Evolutionary conservation across 192 early-diverging fungal genomes (phyloP).

Genomic region (Spizellomyces sp.): DNA sequence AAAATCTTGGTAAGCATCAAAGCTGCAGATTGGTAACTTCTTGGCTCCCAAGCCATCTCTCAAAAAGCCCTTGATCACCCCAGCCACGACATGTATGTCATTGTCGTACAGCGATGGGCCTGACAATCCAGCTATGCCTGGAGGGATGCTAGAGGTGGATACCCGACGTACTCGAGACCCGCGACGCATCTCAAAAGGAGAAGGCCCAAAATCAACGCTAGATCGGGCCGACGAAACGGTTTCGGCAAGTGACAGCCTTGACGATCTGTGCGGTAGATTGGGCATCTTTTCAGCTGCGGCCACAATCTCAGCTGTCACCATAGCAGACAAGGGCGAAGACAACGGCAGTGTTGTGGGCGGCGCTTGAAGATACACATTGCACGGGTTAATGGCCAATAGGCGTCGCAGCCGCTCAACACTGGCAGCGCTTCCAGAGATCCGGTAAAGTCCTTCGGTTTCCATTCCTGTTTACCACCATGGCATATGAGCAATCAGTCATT

Average conservation of each 20-base stretch:
- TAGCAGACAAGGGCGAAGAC: slow-evolving; percentile 22
- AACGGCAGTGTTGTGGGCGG: slow-evolving; percentile 21
- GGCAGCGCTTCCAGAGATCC: slow-evolving; percentile 49
- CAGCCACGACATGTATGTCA: slow-evolving; percentile 58
- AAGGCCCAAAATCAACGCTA: slow-evolving; percentile 11
- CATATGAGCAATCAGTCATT: slow-evolving; percentile 1
- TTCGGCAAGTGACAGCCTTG: slow-evolving; percentile 46
- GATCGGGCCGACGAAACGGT: slow-evolving; percentile 38
- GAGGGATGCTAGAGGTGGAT: slow-evolving; percentile 23
- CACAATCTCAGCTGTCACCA: slow-evolving; percentile 16
- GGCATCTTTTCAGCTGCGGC: slow-evolving; percentile 29
- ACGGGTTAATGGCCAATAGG: slow-evolving; percentile 44
- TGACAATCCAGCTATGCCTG: slow-evolving; percentile 13
- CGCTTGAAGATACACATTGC: slow-evolving; percentile 40
- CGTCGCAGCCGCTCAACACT: slow-evolving; percentile 43
- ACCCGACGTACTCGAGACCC: slow-evolving; percentile 18
- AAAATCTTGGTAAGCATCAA: slow-evolving; percentile 51
- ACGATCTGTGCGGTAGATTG: slow-evolving; percentile 25
- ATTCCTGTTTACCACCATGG: slow-evolving; percentile 26
- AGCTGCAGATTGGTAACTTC: slow-evolving; percentile 48
- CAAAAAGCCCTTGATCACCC: slow-evolving; percentile 52
- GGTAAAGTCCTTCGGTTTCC: slow-evolving; percentile 54
- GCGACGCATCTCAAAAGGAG: neutral
- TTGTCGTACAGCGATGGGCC: slow-evolving; percentile 53
- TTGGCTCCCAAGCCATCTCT: slow-evolving; percentile 47